phyloP scores from a whole-genome alignment of 192 early-diverging fungal species.

The Lunasporangiospora selenospora region DNA sequence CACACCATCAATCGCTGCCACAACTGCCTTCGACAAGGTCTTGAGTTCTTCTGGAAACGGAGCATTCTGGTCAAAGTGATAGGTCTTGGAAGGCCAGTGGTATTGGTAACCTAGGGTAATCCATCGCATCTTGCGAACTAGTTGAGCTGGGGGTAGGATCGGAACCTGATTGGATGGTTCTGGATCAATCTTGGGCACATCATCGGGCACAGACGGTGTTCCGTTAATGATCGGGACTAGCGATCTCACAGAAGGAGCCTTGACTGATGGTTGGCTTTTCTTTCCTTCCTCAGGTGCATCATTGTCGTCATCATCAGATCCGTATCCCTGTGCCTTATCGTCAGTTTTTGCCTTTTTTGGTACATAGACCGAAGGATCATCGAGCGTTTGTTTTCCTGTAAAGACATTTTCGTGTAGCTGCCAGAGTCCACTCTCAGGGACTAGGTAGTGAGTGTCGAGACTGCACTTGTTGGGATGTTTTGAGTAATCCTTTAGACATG shows the following conservation, averaged over 20 bases:
- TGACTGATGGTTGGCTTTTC: slow-evolving; percentile 11
- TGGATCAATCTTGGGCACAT: slow-evolving; percentile 40
- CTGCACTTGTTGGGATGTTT: slow-evolving; percentile 84
- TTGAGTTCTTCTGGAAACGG: slow-evolving; percentile 75
- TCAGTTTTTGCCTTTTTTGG: slow-evolving; percentile 25
- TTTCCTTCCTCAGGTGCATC: slow-evolving; percentile 29
- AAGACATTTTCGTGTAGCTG: slow-evolving; percentile 51
- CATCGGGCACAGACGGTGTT: slow-evolving; percentile 27
- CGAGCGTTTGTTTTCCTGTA: slow-evolving; percentile 10
- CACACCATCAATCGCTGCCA: slow-evolving; percentile 63
- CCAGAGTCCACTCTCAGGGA: slow-evolving; percentile 72
- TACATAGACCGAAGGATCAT: slow-evolving; percentile 38
- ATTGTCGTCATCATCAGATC: slow-evolving; percentile 41
- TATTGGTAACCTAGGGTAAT: slow-evolving; percentile 81
- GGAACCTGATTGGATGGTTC: slow-evolving; percentile 42
- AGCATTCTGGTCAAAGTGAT: slow-evolving; percentile 70
- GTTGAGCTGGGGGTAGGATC: slow-evolving; percentile 46
- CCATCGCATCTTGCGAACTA: slow-evolving; percentile 70
- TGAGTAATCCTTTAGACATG: slow-evolving; percentile 80
- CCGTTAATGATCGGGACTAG: slow-evolving; percentile 28
- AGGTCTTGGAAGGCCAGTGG: slow-evolving; percentile 83
- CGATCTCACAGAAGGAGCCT: slow-evolving; percentile 9
- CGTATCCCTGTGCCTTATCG: slow-evolving; percentile 16
- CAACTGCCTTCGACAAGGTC: slow-evolving; percentile 68
- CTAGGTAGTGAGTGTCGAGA: slow-evolving; percentile 85